Conservation (phyloP, 2,329 filamentous ascomycete genomes). For the Trichoderma hamatum region DNA sequence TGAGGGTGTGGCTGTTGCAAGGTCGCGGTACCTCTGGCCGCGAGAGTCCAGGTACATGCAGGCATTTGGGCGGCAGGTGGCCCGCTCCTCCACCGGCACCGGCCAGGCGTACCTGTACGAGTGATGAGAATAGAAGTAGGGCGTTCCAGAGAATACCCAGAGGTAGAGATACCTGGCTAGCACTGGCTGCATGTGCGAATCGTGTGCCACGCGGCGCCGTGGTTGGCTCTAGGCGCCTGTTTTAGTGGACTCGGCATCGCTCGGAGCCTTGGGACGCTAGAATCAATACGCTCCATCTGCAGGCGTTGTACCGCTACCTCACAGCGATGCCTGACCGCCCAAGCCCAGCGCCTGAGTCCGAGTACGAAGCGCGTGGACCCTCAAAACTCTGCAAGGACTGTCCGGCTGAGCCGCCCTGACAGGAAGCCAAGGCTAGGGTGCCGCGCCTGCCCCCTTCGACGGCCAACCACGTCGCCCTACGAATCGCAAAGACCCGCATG, state of each 20-base stretch:
- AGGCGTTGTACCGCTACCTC: not conserved
- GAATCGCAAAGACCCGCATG: not conserved
- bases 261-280: not conserved
- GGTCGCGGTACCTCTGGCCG: conserved; percentile 14
- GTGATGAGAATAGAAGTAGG: not conserved
- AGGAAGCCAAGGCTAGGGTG: conserved; percentile 17
- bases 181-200: not conserved
- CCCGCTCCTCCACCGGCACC: conserved; percentile 21
- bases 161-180: not conserved
- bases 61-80: conserved; percentile 21
- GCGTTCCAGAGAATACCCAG: not conserved
- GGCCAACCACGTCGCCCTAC: conserved; percentile 1
- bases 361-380: conserved; percentile 20
- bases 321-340: conserved; percentile 20
- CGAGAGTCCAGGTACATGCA: conserved; percentile 9
- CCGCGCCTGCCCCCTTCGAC: conserved; percentile 5
- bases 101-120: conserved; percentile 1
- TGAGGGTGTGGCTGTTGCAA: conserved; percentile 14
- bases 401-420: conserved; percentile 26
- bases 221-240: conserved; percentile 16
- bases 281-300: not conserved
- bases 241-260: conserved; percentile 19
- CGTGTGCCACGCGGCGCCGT: conserved; percentile 19
- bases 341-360: conserved; percentile 7
- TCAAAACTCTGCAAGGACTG: not conserved